Evolutionary conservation across 2,329 filamentous ascomycete species (phyloP), one percentile per base, ranked within the genome.

Genomic region (Ambrosiella beaveri): DNA sequence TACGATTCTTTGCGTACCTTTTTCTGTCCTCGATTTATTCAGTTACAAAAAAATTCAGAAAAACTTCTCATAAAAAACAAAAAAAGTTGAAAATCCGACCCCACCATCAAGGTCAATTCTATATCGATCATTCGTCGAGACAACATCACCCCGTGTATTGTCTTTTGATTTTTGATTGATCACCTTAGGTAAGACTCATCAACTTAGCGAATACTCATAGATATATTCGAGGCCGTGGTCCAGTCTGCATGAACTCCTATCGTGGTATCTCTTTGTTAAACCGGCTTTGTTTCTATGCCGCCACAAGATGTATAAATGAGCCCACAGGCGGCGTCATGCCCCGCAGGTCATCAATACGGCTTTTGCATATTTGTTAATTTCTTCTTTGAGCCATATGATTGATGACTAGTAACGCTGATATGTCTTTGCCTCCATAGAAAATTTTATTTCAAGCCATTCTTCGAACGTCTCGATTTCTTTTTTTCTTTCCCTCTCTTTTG

Each of bases 61-160:
- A 60, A 60, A 55, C 55, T 56, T 50, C 67, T 68, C 70, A 70
- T 12, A 54, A 54, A 69, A 70, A 68, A 73, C 71, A 78, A 77
- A 77, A 71, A 70, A 70, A 71, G 66, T 70, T 75, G 80, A 81
- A 81, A 81, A 81, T 79, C 13, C 75, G 78, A 81, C 80, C 71
- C 69, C 69, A 63, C 67, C 68, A 72, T 72, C 44, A 51, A 59
- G 74, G 71, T 66, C 63, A 60, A 55, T 56, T 56, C 37, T 12
- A 27, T 53, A 19, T 19, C 55, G 38, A 55, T 53, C 15, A 53
- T 57, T 49, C 53, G 41, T 58, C 35, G 56, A 57, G 59, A 60
- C 56, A 50, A 19, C 59, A 57, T 60, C 55, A 17, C 27, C 49
- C 27, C 55, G 57, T 59, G 54, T 53, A 51, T 47, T 51, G 59